Evolutionary conservation across 2,329 filamentous ascomycete species (phyloP).

Genomic region (Aspergillus alliaceus): DNA sequence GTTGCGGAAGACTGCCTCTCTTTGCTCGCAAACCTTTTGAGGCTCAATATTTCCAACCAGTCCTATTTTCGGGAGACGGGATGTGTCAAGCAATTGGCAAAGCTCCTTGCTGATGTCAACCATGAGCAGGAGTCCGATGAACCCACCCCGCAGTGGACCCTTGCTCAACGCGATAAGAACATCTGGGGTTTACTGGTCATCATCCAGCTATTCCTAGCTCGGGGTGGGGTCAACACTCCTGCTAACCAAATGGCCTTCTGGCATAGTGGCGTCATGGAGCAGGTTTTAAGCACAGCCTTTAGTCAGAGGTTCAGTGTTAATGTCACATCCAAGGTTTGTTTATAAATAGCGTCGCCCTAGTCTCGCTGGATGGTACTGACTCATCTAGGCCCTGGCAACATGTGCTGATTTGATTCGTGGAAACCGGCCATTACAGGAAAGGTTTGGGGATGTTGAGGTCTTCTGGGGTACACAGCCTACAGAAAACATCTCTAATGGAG

Average conservation of each 20-base stretch:
- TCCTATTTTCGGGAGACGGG: conserved; percentile 90
- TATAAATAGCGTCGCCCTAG: not conserved
- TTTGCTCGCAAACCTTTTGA: conserved; percentile 82
- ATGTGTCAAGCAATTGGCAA: conserved; percentile 70
- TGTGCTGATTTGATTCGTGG: conserved; percentile 86
- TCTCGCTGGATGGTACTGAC: conserved; percentile 10
- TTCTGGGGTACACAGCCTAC: conserved; percentile 35
- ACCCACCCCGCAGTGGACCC: conserved; percentile 71
- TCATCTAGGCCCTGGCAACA: conserved; percentile 68
- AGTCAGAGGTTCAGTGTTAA: conserved; percentile 68
- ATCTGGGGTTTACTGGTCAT: conserved; percentile 87
- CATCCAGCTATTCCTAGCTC: conserved; percentile 78
- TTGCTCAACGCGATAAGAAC: conserved; percentile 81
- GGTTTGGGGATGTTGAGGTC: conserved; percentile 84
- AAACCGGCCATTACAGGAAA: conserved; percentile 78
- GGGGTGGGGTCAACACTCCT: conserved; percentile 75
- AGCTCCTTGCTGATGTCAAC: conserved; percentile 64
- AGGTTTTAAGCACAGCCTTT: conserved; percentile 81
- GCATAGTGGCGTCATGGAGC: conserved; percentile 75
- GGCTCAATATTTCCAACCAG: conserved; percentile 87
- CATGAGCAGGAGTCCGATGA: conserved; percentile 55
- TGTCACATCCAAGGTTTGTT: conserved; percentile 73
- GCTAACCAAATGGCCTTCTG: conserved; percentile 86
- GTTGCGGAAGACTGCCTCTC: conserved; percentile 92
- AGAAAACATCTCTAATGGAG: conserved; percentile 34